phyloP scores from a whole-genome alignment of 257 asterid genomes.

The Gardenia jasminoides region DNA sequence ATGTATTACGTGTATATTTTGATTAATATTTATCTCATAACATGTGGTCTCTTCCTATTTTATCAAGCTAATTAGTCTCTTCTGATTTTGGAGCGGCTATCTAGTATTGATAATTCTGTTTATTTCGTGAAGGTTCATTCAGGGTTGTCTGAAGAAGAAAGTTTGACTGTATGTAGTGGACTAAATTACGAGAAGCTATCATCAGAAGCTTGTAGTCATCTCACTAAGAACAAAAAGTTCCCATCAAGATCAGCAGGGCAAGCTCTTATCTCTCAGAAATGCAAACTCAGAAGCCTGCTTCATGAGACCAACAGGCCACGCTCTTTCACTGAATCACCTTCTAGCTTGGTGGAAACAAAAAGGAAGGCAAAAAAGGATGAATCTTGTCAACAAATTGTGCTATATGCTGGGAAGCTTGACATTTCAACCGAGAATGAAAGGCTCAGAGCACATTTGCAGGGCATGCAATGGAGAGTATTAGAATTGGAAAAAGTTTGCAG shows the following conservation, averaged over 20 bases:
- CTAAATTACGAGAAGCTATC: slow-evolving; percentile 74
- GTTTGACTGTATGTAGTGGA: slow-evolving; percentile 48
- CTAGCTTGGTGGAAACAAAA: slow-evolving; percentile 16
- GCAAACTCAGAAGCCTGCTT: slow-evolving; percentile 67
- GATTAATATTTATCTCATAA: neutral
- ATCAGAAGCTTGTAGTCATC: slow-evolving; percentile 52
- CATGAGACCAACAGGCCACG: slow-evolving; percentile 38
- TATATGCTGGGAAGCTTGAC: slow-evolving; percentile 59
- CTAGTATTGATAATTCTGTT: neutral
- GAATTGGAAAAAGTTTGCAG: slow-evolving; percentile 73
- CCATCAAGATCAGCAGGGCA: slow-evolving; percentile 59
- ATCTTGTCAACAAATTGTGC: slow-evolving; percentile 58
- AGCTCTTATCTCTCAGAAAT: slow-evolving; percentile 60
- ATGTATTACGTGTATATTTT: too few relatives aligned
- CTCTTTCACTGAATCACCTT: slow-evolving; percentile 18
- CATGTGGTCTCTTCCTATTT: neutral
- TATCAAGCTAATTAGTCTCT: neutral
- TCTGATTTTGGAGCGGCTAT: neutral
- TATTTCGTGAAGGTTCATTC: slow-evolving; percentile 57
- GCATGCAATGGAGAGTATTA: slow-evolving; percentile 85
- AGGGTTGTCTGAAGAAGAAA: slow-evolving; percentile 62
- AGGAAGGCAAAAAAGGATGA: slow-evolving; percentile 25
- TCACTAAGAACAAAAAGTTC: slow-evolving; percentile 53
- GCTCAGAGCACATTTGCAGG: slow-evolving; percentile 67
- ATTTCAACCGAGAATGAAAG: slow-evolving; percentile 60